Evolutionary conservation across 2,329 filamentous ascomycete species (phyloP).

Genomic region (Diaporthe sp.): DNA sequence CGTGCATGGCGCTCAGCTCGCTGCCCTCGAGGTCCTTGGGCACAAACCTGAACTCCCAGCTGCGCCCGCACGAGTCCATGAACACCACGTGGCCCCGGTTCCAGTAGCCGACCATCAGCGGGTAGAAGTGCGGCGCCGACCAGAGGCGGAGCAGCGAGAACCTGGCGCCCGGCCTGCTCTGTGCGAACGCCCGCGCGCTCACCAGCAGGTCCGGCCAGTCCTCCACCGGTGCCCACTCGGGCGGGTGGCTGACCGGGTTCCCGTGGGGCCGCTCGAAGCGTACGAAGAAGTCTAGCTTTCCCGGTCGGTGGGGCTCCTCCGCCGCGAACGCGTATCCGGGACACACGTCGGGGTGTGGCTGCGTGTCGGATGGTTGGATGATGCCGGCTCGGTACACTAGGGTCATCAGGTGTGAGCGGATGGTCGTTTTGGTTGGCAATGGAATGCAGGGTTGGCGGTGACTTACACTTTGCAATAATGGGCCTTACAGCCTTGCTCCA

Average conservation of each 20-base stretch:
- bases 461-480: constrained; percentile 22
- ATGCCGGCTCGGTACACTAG: constrained; percentile 61
- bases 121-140: constrained; percentile 64
- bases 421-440: neutral
- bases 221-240: neutral
- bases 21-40: constrained; percentile 60
- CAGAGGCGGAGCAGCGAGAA: constrained; percentile 62
- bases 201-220: constrained; percentile 24
- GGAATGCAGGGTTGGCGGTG: neutral
- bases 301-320: constrained; percentile 52
- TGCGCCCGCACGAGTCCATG: constrained; percentile 56
- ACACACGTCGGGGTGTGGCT: constrained; percentile 47
- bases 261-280: constrained; percentile 50
- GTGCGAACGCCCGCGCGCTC: constrained; percentile 5
- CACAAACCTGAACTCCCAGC: constrained; percentile 62
- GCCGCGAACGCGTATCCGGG: constrained; percentile 54
- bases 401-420: constrained; percentile 15
- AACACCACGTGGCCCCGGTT: constrained; percentile 54
- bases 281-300: constrained; percentile 58
- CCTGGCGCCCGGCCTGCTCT: constrained; percentile 50
- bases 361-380: constrained; percentile 48
- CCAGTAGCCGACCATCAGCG: constrained; percentile 57
- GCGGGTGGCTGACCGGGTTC: neutral
- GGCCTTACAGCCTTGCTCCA: constrained; percentile 11
- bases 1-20: constrained; percentile 58